These are phyloP conservation scores for Harrya chromipes DNA, from an alignment of 768 basidiomycete species.

Conservation along the genomic window DNA sequence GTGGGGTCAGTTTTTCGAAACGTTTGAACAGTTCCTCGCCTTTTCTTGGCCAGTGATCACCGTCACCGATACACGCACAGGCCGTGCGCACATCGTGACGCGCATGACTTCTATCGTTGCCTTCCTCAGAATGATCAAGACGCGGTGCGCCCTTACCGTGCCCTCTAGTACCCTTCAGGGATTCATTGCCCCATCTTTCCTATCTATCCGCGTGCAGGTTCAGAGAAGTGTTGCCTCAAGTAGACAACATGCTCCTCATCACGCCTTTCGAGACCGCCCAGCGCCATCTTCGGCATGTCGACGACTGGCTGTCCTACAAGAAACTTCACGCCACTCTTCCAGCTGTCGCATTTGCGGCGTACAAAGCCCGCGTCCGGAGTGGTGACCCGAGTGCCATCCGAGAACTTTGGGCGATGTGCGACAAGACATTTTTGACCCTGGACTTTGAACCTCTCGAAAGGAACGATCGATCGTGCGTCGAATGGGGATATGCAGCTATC, in stretches of 20 bases:
- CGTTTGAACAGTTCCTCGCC: slow-evolving; percentile 74
- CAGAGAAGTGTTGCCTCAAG: slow-evolving; percentile 69
- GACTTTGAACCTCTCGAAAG: slow-evolving; percentile 77
- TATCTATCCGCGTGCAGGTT: slow-evolving; percentile 38
- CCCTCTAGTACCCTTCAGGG: not conserved
- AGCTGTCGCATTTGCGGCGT: slow-evolving; percentile 60
- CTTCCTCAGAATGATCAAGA: slow-evolving; percentile 85
- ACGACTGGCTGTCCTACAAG: slow-evolving; percentile 65
- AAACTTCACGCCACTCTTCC: slow-evolving; percentile 70
- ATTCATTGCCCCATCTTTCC: not conserved
- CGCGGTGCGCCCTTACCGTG: slow-evolving; percentile 42
- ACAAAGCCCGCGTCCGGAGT: slow-evolving; percentile 58
- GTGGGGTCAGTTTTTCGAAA: slow-evolving; percentile 76
- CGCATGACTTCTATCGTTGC: slow-evolving; percentile 65
- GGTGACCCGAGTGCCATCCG: slow-evolving; percentile 65
- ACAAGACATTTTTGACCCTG: slow-evolving; percentile 74
- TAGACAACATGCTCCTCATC: slow-evolving; percentile 69
- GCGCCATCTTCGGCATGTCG: slow-evolving; percentile 67
- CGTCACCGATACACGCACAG: slow-evolving; percentile 69
- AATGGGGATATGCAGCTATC: slow-evolving; percentile 83
- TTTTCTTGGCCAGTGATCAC: slow-evolving; percentile 85
- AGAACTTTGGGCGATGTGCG: slow-evolving; percentile 63
- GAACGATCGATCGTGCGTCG: slow-evolving; percentile 63
- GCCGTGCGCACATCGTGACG: slow-evolving; percentile 78
- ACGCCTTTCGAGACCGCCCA: slow-evolving; percentile 64